These are phyloP conservation scores for Cydonia oblonga DNA, from an alignment of 331 rosid species.

Conservation along the genomic window DNA sequence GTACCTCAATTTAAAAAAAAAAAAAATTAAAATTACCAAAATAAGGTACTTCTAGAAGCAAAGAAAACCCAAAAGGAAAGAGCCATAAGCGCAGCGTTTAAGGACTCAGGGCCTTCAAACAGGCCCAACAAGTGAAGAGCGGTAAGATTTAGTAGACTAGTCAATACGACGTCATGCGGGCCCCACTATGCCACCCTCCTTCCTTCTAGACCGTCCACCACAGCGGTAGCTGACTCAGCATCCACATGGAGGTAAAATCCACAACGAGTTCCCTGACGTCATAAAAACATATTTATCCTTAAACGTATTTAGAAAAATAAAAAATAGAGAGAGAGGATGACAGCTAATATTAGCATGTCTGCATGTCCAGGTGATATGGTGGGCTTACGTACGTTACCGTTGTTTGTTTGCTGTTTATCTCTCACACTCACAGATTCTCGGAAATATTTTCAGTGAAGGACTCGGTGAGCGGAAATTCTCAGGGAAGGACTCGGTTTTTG, in stretches of 20 bases:
- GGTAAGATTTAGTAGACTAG: no score
- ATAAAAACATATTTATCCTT: background rate
- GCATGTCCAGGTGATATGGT: no score
- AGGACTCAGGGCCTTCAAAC: no score
- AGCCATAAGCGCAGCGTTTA: no score
- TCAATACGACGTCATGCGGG: no score
- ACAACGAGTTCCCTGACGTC: background rate
- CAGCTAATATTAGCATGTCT: background rate
- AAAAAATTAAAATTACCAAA: no score
- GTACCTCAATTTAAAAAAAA: no score
- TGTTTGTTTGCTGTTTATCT: background rate
- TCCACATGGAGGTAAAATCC: background rate
- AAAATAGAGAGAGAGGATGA: background rate
- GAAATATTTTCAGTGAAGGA: background rate
- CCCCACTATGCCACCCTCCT: no score
- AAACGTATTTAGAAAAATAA: background rate
- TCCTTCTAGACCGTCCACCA: background rate
- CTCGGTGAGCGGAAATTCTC: slow-evolving; percentile 13
- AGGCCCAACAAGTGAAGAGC: no score
- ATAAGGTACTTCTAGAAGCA: no score
- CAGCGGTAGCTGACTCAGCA: slow-evolving; percentile 4
- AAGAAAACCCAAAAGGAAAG: no score
- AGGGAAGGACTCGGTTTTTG: slow-evolving; percentile 42
- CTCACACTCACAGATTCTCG: background rate
- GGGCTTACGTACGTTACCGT: background rate